These are phyloP conservation scores for Hemerocallis citrina DNA, from an alignment of 106 monocot species.

Conservation along the genomic window DNA sequence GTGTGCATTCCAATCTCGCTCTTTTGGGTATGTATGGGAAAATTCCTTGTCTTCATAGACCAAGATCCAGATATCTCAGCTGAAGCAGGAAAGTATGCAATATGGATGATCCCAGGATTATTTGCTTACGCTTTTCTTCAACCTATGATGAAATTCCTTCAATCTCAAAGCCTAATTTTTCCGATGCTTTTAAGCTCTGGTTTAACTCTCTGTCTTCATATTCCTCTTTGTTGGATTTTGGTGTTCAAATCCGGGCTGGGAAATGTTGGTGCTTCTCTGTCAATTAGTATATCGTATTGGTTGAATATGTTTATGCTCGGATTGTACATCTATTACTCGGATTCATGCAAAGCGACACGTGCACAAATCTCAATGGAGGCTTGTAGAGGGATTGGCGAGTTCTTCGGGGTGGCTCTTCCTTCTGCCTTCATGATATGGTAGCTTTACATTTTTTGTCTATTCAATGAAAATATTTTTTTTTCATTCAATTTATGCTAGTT, in stretches of 20 bases:
- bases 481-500: no score
- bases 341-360: conserved; percentile 44
- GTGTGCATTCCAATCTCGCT: conserved; percentile 45
- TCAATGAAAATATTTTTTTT: no score
- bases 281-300: conserved; percentile 66
- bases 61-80: conserved; percentile 30
- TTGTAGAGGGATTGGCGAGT: conserved; percentile 33
- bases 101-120: conserved; percentile 36
- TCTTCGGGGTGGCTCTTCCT: conserved; percentile 49
- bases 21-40: conserved; percentile 17
- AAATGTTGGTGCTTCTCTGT: conserved; percentile 61
- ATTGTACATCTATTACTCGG: conserved; percentile 52
- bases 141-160: conserved; percentile 54
- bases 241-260: conserved; percentile 56
- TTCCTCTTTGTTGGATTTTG: conserved; percentile 64
- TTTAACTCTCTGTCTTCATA: conserved; percentile 35
- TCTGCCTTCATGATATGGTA: conserved; percentile 75
- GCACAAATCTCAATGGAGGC: conserved; percentile 45
- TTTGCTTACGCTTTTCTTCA: conserved; percentile 42
- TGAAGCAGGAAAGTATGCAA: conserved; percentile 32
- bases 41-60: conserved; percentile 19
- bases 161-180: conserved; percentile 52
- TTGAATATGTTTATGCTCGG: conserved; percentile 52
- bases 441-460: no score
- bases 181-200: conserved; percentile 40